Percentiles rank a stretch among this genome's conserved stretches.
Conservation (phyloP, 495 filamentous ascomycete species). For the Tuber aestivum region DNA sequence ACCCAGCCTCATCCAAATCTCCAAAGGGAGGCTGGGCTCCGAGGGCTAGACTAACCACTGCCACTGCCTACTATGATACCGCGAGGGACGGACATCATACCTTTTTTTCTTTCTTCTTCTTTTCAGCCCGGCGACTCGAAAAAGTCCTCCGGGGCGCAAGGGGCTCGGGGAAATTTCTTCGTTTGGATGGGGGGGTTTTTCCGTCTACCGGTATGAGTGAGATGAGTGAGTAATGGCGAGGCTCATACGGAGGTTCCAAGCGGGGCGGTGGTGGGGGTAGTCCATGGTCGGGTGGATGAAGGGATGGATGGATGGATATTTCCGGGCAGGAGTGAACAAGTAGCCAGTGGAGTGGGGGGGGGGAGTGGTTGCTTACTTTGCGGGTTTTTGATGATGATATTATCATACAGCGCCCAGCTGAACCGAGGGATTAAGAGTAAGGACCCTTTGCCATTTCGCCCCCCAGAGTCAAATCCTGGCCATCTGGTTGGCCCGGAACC, state of each 20-base stretch:
- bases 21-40: no score
- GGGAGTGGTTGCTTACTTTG: neutral
- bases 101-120: no score
- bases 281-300: neutral
- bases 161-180: neutral
- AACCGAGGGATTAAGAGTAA: neutral
- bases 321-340: neutral
- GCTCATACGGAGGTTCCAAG: neutral
- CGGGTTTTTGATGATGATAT: slow-evolving; percentile 1
- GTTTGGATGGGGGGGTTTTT: neutral
- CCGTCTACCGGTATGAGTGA: neutral
- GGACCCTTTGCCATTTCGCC: neutral
- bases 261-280: neutral
- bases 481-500: neutral
- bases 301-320: neutral
- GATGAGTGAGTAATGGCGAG: neutral
- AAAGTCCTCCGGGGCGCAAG: neutral
- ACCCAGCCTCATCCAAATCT: no score
- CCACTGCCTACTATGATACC: neutral
- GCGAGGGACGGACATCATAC: neutral
- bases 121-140: neutral
- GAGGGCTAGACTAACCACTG: no score
- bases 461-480: neutral
- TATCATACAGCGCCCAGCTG: neutral
- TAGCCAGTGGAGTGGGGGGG: neutral